These are phyloP conservation scores for Emmonsiellopsis sp. DNA, from an alignment of 2,329 filamentous ascomycete genomes.

Conservation along the genomic window DNA sequence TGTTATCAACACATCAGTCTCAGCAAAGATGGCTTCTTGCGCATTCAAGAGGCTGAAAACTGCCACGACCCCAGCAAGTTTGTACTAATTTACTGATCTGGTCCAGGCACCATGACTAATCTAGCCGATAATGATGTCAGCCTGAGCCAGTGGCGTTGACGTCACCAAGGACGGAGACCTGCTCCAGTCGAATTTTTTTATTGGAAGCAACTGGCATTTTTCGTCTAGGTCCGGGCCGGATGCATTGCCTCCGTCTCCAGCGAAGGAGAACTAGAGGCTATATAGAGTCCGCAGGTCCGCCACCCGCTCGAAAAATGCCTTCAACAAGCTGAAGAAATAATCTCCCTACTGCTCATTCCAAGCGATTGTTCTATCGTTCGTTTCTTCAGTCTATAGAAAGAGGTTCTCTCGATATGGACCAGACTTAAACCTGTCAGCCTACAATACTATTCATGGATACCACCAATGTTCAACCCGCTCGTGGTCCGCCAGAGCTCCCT, in stretches of 20 bases:
- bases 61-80: too few relatives aligned
- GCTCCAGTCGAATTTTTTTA: not conserved
- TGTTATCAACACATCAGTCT: too few relatives aligned
- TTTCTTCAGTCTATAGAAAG: not conserved
- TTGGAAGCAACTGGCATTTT: not conserved
- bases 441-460: slow-evolving; percentile 23
- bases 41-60: too few relatives aligned
- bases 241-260: too few relatives aligned
- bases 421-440: not conserved
- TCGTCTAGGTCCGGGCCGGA: not conserved
- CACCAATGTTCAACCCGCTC: slow-evolving; percentile 14
- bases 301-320: too few relatives aligned
- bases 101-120: not conserved
- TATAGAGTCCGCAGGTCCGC: too few relatives aligned
- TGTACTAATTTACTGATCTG: not conserved
- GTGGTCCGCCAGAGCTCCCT: slow-evolving; percentile 41
- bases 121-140: not conserved
- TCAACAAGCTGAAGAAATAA: not conserved
- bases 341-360: not conserved
- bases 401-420: not conserved
- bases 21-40: too few relatives aligned
- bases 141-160: not conserved
- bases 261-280: too few relatives aligned
- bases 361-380: not conserved
- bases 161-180: not conserved